Base-by-base conservation (phyloP, 306 rosid genomes). In the Fagus sylvatica region DNA sequence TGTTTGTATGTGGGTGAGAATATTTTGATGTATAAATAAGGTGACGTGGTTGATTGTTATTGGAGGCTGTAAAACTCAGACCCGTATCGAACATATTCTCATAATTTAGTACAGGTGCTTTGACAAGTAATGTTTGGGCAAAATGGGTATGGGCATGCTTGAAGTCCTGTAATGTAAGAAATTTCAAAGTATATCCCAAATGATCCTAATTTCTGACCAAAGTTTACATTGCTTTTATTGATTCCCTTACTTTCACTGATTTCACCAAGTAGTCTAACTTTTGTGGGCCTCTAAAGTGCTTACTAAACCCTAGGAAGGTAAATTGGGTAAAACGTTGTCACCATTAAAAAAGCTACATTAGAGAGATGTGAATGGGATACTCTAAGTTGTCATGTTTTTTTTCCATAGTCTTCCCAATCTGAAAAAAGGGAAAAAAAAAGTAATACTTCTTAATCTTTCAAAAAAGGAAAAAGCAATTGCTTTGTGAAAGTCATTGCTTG, bases 401-500 rank as follows among this genome's bases (percentile, higher is more conserved):
- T 70, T 54, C 11, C 33, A n/a, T 53, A 70, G 54, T 64, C 73
- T 48, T 32, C 73, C 11, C 43, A 53, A 75, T 71, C 7, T 71
- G 71, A 15, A 74, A 74, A 81, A 66, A 39, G 4, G 5, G 37
- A 73, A 84, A 22, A 22, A 22, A 22, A 22, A 76, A 76, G 80
- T 80, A 65, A 77, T 46, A 37, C 41, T 53, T 60, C 16, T 51
- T 76, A 62, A 76, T 69, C 79, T 86, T 76, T 74, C 78, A 70
- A 85, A 84, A 75, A 56, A 67, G 56, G 83, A 83, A 73, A 79
- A 88, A 88, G 89, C 78, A 84, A 79, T 64, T 81, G 65, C 88
- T 85, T 72, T 84, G 86, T 11, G 69, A 89, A 91, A 84, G 90
- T 74, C 74, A 81, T 81, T 82, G 69, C 77, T 73, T 78, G 93